Conservation (phyloP, 2,329 filamentous ascomycete genomes). For the Periconia digitata region DNA sequence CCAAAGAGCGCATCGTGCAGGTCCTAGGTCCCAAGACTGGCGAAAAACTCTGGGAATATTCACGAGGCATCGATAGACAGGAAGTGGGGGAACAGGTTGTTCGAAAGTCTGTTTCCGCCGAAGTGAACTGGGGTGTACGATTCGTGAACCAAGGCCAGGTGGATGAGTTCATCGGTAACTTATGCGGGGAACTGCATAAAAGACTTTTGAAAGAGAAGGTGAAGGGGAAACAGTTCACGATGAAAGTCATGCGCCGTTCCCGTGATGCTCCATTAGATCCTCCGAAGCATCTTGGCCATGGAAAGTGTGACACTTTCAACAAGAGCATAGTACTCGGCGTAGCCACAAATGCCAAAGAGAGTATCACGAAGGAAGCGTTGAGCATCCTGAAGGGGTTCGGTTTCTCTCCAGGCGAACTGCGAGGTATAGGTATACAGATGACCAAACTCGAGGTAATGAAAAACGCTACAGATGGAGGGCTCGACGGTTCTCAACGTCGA, state of each 20-base stretch:
- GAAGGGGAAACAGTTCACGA: constrained; percentile 82
- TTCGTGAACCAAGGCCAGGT: constrained; percentile 92
- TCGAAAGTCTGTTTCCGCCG: constrained; percentile 92
- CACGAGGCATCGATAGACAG: constrained; percentile 79
- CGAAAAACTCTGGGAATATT: constrained; percentile 85
- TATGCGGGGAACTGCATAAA: constrained; percentile 82
- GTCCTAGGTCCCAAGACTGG: constrained; percentile 89
- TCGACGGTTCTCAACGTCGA: constrained; percentile 76
- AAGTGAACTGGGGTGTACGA: constrained; percentile 97
- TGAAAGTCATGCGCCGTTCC: constrained; percentile 92
- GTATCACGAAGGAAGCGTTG: constrained; percentile 80
- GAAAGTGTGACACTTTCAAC: constrained; percentile 92
- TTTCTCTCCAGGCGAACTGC: constrained; percentile 88
- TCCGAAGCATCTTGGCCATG: constrained; percentile 90
- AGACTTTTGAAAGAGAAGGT: constrained; percentile 81
- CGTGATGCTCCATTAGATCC: constrained; percentile 87
- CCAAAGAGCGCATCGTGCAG: constrained; percentile 73
- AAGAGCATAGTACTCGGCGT: constrained; percentile 83
- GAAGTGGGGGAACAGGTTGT: constrained; percentile 85
- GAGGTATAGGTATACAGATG: constrained; percentile 90
- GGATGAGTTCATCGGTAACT: constrained; percentile 83
- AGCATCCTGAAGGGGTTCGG: constrained; percentile 78
- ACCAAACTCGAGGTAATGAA: constrained; percentile 86
- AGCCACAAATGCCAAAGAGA: constrained; percentile 72
- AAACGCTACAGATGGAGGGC: constrained; percentile 49